These are phyloP conservation scores for Trichophyton simii DNA, from an alignment of 2,329 filamentous ascomycete species.

Conservation along the genomic window DNA sequence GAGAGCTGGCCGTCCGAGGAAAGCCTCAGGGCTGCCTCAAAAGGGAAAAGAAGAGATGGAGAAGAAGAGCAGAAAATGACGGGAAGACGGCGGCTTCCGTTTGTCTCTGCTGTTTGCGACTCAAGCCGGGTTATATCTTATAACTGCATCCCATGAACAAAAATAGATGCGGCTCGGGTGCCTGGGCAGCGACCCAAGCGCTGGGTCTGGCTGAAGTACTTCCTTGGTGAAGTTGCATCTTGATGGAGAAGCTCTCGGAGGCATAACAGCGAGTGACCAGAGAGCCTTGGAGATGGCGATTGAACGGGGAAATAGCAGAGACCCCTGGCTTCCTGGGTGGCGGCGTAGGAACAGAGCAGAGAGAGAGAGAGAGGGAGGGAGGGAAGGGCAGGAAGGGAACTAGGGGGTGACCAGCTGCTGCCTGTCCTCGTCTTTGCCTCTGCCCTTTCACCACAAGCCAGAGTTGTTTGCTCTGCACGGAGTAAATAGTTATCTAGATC, in stretches of 20 bases:
- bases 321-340: neutral
- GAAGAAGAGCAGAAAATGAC: neutral
- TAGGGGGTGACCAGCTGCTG: no score
- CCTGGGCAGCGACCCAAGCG: constrained; percentile 1
- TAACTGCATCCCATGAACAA: neutral
- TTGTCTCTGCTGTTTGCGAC: neutral
- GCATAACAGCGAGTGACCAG: neutral
- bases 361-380: neutral
- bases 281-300: neutral
- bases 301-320: neutral
- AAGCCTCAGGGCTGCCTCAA: neutral
- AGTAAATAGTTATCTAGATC: neutral
- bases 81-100: neutral
- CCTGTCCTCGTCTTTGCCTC: neutral
- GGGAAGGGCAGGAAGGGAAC: neutral
- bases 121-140: neutral
- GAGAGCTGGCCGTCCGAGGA: neutral
- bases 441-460: neutral
- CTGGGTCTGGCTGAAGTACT: neutral
- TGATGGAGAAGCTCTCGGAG: neutral
- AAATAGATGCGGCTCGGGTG: constrained; percentile 4
- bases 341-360: neutral
- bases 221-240: neutral
- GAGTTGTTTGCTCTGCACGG: neutral
- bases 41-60: neutral